phyloP scores from a whole-genome alignment of 495 filamentous ascomycete species.

The Rostrohypoxylon terebratum region DNA sequence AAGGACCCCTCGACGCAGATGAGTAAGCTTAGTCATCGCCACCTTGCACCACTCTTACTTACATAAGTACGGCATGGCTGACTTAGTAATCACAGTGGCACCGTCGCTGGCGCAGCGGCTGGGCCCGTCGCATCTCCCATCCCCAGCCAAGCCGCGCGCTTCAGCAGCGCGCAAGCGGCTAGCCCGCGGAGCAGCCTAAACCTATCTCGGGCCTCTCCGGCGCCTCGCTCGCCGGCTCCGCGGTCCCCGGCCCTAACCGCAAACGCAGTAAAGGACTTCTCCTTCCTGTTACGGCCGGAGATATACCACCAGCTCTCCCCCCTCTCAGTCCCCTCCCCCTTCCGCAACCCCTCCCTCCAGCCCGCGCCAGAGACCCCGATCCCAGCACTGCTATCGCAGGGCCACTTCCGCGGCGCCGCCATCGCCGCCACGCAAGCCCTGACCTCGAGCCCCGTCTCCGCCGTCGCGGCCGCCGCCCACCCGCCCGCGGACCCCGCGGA shows the following conservation, averaged over 20 bases:
- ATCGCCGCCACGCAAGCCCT: conserved; percentile 78
- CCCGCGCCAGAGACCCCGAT: conserved; percentile 64
- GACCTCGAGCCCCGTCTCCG: conserved; percentile 58
- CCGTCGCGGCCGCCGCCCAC: conserved; percentile 45
- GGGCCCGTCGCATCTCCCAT: conserved; percentile 37
- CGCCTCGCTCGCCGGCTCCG: conserved; percentile 8
- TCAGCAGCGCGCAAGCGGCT: conserved; percentile 34
- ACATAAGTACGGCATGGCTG: conserved; percentile 19
- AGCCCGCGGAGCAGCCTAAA: conserved; percentile 38
- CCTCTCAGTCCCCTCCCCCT: conserved; percentile 71
- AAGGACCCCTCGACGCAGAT: conserved; percentile 66
- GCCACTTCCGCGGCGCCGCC: conserved; percentile 79
- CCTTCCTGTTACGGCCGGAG: conserved; percentile 79
- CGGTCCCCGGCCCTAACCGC: conserved; percentile 35
- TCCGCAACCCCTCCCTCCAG: conserved; percentile 61
- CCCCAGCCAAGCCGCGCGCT: conserved; percentile 35
- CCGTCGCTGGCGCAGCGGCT: too few species aligned
- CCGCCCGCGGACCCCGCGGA: conserved; percentile 66
- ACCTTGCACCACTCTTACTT: conserved; percentile 9
- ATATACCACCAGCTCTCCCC: conserved; percentile 84
- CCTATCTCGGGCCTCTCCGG: conserved; percentile 20
- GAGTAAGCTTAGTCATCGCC: conserved; percentile 57
- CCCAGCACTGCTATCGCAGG: conserved; percentile 63
- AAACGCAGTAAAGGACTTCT: conserved; percentile 73
- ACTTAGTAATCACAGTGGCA: conserved; percentile 30